Evolutionary conservation across 2,329 filamentous ascomycete genomes (phyloP), one percentile per base, ranked within the genome.

Genomic region (Colletotrichum coccodes): DNA sequence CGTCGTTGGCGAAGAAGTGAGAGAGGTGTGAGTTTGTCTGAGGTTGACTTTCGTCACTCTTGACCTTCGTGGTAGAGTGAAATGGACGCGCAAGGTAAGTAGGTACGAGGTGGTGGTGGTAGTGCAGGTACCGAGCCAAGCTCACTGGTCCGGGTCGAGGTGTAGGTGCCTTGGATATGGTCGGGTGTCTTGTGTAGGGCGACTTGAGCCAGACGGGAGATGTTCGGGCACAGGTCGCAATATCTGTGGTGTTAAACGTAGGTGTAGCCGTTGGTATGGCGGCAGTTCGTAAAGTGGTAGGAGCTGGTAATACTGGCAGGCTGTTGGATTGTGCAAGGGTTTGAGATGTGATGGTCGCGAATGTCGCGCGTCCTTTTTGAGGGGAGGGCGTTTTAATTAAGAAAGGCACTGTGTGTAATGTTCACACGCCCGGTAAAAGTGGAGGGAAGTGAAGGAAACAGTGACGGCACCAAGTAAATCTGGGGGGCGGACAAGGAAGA

Each of bases 311-410:
- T 56, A 49, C 54, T n/a, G 34, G 54, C 23, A 34, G 40, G 54
- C 46, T 53, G 26, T 49, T 52, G 65, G 46, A 46, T 49, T 62
- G 65, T 66, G 50, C 62, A 65, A 66, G 66, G 66, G 56, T 66
- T 59, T 66, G 56, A 66, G 42, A 66, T 50, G 42, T 21, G 49
- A 34, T 26, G 34, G 49, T 65, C 66, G 66, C 66, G 65, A 65
- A 60, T 54, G 54, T 65, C 61, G 62, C 66, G 66, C 66, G 66
- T 69, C 66, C 52, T 66, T 69, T 52, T 23, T 18, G 62, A 56
- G 61, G 60, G 60, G 34, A 44, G 40, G 49, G 52, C 49, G 66
- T 52, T 63, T 69, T 66, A 60, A 69, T 66, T 47, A 64, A 68
- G 60, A 32, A 30, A 47, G 21, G 56, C 61, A 59, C 56, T 59